Percentiles rank a stretch among this genome's conserved stretches.
Evolutionary conservation across 305 asterid genomes (phyloP).

Genomic region (Fraxinus greggii): DNA sequence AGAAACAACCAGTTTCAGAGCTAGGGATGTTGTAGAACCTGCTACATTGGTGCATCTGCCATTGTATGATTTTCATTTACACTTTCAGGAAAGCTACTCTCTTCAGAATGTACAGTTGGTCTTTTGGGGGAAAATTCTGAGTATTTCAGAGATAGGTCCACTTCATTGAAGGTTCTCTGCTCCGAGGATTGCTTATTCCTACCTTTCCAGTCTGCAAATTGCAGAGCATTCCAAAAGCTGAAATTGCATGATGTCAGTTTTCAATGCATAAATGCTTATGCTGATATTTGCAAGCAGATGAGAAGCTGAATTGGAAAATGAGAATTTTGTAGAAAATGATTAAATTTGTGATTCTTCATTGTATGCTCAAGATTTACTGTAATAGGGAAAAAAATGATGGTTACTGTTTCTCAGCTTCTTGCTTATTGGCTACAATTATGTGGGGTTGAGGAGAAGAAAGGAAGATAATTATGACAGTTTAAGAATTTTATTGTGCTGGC

Average conservation of each 20-base stretch:
- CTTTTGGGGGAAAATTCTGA: not conserved
- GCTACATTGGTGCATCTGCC: not conserved
- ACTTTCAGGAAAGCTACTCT: not conserved
- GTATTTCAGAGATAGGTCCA: not conserved
- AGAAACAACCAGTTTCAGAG: not conserved
- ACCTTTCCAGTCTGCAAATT: not conserved
- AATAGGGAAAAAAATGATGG: not conserved
- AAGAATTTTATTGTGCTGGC: not conserved
- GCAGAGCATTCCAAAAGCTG: not conserved
- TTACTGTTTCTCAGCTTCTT: not conserved
- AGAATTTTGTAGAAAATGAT: not conserved
- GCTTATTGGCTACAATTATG: not conserved
- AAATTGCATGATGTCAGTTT: not conserved
- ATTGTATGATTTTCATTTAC: not conserved
- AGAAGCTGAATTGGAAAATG: not conserved
- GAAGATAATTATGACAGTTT: not conserved
- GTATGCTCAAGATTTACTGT: not conserved
- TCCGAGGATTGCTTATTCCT: not conserved
- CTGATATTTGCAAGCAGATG: constrained; percentile 5
- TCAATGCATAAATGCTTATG: not conserved
- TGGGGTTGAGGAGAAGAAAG: not conserved
- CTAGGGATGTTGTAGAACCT: not conserved
- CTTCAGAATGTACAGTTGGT: not conserved
- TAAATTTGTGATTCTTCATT: not conserved
- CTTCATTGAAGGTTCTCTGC: not conserved